A percentile compares a stretch with the other conserved stretches of the same genome.
phyloP scores from a whole-genome alignment of 2,329 filamentous ascomycete genomes.

The Stenocarpella maydis region DNA sequence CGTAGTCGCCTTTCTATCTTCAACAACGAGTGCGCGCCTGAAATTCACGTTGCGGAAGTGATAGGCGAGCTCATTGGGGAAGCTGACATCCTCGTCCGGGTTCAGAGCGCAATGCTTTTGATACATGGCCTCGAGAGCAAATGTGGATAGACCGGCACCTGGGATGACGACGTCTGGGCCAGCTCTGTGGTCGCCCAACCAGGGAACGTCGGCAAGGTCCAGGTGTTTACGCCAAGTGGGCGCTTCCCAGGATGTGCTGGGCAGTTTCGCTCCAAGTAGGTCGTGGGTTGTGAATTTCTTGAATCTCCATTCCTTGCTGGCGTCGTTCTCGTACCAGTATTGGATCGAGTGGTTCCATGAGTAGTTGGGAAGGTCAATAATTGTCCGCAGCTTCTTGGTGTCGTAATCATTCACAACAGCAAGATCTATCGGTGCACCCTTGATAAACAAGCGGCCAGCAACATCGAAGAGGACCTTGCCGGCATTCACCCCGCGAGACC shows the following conservation, averaged over 20 bases:
- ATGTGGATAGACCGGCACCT: conserved; percentile 34
- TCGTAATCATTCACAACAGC: background rate
- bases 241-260: conserved; percentile 42
- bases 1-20: conserved; percentile 31
- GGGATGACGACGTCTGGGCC: conserved; percentile 37
- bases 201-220: background rate
- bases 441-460: background rate
- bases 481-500: background rate
- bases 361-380: conserved; percentile 38
- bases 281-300: conserved; percentile 48
- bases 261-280: conserved; percentile 46
- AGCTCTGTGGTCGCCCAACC: conserved; percentile 36
- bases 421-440: background rate
- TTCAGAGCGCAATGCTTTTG: conserved; percentile 47
- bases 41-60: conserved; percentile 27
- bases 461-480: background rate
- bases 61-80: background rate
- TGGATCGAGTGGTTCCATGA: conserved; percentile 30
- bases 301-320: conserved; percentile 43
- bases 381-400: background rate
- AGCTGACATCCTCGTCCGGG: conserved; percentile 34
- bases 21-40: conserved; percentile 38
- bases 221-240: conserved; percentile 46
- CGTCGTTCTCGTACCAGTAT: conserved; percentile 29
- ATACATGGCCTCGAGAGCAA: conserved; percentile 37